These are phyloP conservation scores for Endocladia muricata DNA, from an alignment of 31 red algal genomes.

Conservation along the genomic window DNA sequence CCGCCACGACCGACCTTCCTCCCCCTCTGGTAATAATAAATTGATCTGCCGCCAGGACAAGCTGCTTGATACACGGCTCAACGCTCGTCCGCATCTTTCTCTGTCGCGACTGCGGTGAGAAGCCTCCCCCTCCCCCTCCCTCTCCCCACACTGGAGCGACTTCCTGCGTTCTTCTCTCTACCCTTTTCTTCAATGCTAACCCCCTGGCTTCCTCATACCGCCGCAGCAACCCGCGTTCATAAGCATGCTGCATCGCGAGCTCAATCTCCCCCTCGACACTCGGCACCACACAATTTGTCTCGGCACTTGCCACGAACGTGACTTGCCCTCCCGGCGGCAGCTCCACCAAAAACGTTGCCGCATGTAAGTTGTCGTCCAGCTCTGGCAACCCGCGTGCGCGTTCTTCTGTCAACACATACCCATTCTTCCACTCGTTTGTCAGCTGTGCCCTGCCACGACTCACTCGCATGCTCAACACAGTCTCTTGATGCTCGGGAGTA, in stretches of 20 bases:
- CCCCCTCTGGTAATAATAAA: conserved; percentile 56
- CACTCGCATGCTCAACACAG: conserved; percentile 38
- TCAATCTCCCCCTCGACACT: conserved; percentile 49
- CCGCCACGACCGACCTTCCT: conserved; percentile 49
- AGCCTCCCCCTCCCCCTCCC: not conserved
- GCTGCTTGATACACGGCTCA: conserved; percentile 51
- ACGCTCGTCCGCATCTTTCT: conserved; percentile 36
- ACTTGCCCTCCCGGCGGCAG: conserved; percentile 45
- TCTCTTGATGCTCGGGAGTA: conserved; percentile 43
- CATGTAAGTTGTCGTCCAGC: conserved; percentile 59
- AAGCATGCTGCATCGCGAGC: conserved; percentile 62
- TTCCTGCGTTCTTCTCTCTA: conserved; percentile 7
- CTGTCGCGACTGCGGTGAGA: conserved; percentile 7
- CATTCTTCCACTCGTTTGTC: conserved; percentile 56
- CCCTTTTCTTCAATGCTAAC: conserved; percentile 16
- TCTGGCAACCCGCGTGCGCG: conserved; percentile 45
- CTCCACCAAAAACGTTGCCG: conserved; percentile 43
- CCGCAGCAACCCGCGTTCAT: conserved; percentile 52
- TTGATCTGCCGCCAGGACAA: conserved; percentile 60
- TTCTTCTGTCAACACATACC: conserved; percentile 59
- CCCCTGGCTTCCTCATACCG: conserved; percentile 54
- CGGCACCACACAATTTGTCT: conserved; percentile 9
- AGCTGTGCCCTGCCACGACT: conserved; percentile 45
- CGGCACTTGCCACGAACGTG: conserved; percentile 58
- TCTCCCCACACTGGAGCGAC: not conserved